Base-by-base conservation (phyloP, 306 rosid genomes). In the Hippophae gyantsensis region DNA sequence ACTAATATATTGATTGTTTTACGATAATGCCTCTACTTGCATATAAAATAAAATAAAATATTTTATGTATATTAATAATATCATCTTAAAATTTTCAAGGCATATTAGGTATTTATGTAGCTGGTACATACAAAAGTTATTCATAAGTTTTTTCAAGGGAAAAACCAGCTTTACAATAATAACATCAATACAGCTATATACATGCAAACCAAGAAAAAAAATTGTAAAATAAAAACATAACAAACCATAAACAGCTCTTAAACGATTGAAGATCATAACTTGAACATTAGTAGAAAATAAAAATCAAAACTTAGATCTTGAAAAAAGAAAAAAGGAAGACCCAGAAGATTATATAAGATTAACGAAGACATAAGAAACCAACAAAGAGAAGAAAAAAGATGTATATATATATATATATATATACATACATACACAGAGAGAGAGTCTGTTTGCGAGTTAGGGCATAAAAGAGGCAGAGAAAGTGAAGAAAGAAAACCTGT, bases 401-500 rank as follows among this genome's bases (percentile, higher is more conserved):
- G 48, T 57, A 51, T 18, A 46, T 7, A 23, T 49, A 41, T 27
- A 27, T 32, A 32, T 32, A 32, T 32, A 32, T 32, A 32, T 32
- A 32, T 32, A 32, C 2, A 32, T 32, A 32, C 4, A 32, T 2
- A 32, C 4, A 32, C 52, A 55, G 52, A 61, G 8, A 8, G 23
- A 32, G 45, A 9, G 8, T 40, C 23, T 18, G 23, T 18, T 18
- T 18, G 23, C 1, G 23, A 18, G 48, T 42, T 3, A 12, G 9
- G 7, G 3, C n/a, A 43, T 64, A 43, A 13, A 45, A 13, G 51
- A 41, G 42, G 23, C 5, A 54, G 14, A 25, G 59, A 53, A 5
- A 51, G 50, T 41, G 51, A 27, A 32, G 38, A 32, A 32, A 56
- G 60, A 73, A 60, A 70, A 93, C 99, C 97, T 93, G 99, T 76